Percentiles rank a stretch among this genome's conserved stretches.
phyloP scores from a whole-genome alignment of 1,284 basidiomycete species.

The Cryptococcus deneoformans region DNA sequence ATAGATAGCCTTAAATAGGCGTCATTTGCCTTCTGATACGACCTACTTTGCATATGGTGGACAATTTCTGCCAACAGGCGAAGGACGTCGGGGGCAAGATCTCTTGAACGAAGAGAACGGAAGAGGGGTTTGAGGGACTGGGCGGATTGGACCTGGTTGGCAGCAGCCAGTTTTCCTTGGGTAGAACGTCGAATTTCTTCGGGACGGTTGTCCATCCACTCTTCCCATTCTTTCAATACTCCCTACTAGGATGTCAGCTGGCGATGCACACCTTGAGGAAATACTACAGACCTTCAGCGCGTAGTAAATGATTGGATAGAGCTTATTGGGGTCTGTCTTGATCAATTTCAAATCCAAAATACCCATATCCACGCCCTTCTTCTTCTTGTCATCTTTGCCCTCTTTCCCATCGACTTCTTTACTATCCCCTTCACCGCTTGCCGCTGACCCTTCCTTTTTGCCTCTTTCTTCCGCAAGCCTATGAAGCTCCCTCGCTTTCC shows the following conservation, averaged over 20 bases:
- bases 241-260: slow-evolving; percentile 47
- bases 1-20: slow-evolving; percentile 95
- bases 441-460: slow-evolving; percentile 4
- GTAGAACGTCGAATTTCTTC: slow-evolving; percentile 72
- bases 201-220: slow-evolving; percentile 86
- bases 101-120: slow-evolving; percentile 78
- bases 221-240: slow-evolving; percentile 92
- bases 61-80: slow-evolving; percentile 91
- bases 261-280: background rate
- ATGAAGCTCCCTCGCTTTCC: slow-evolving; percentile 31
- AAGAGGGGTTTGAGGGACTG: slow-evolving; percentile 97
- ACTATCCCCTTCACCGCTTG: background rate
- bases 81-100: slow-evolving; percentile 79
- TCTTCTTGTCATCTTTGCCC: slow-evolving; percentile 31
- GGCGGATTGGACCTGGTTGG: slow-evolving; percentile 91
- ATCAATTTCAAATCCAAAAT: slow-evolving; percentile 75
- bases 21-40: slow-evolving; percentile 95
- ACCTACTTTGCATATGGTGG: slow-evolving; percentile 89
- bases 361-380: slow-evolving; percentile 53
- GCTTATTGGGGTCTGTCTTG: slow-evolving; percentile 90
- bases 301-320: slow-evolving; percentile 97
- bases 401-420: slow-evolving; percentile 6
- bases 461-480: slow-evolving; percentile 22
- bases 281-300: slow-evolving; percentile 65
- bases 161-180: slow-evolving; percentile 90